Evolutionary conservation across 176 grass and related monocot species (phyloP).

Genomic region (Aegilops tauschii): DNA sequence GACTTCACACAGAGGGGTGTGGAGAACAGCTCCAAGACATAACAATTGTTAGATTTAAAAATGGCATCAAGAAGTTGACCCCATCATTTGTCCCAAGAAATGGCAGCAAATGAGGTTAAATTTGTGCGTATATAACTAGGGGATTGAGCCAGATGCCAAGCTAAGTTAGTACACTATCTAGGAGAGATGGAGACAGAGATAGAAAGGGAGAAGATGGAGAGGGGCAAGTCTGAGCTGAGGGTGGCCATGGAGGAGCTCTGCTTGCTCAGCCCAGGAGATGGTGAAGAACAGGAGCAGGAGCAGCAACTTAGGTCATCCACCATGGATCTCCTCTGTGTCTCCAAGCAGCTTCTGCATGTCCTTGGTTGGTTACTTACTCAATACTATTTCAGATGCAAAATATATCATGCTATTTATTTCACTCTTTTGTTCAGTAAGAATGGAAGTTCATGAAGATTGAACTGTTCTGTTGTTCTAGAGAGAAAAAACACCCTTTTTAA

Average conservation of each 20-base stretch:
- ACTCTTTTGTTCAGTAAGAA: background rate
- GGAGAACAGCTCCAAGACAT: slow-evolving; percentile 21
- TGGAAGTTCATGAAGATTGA: background rate
- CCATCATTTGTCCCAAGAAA: slow-evolving; percentile 40
- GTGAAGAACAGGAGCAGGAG: slow-evolving; percentile 23
- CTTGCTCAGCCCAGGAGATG: slow-evolving; percentile 31
- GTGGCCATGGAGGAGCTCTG: slow-evolving; percentile 66
- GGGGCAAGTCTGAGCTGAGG: slow-evolving; percentile 65
- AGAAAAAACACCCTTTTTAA: background rate
- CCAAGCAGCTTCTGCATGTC: slow-evolving; percentile 72
- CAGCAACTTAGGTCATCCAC: slow-evolving; percentile 46
- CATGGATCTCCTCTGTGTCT: slow-evolving; percentile 55
- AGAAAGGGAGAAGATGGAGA: slow-evolving; percentile 49
- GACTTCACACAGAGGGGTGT: slow-evolving; percentile 38
- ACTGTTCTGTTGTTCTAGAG: background rate
- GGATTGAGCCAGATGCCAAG: slow-evolving; percentile 5
- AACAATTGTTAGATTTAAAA: background rate
- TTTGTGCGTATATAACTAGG: slow-evolving; percentile 19
- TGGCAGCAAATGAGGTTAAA: slow-evolving; percentile 9
- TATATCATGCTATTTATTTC: background rate
- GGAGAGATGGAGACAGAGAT: slow-evolving; percentile 55
- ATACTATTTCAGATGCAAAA: slow-evolving; percentile 7
- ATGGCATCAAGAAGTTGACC: slow-evolving; percentile 44
- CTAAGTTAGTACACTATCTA: slow-evolving; percentile 11
- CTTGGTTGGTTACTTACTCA: slow-evolving; percentile 55